These are phyloP conservation scores for Phtheirospermum japonicum DNA, from an alignment of 257 asterid species.

Conservation along the genomic window DNA sequence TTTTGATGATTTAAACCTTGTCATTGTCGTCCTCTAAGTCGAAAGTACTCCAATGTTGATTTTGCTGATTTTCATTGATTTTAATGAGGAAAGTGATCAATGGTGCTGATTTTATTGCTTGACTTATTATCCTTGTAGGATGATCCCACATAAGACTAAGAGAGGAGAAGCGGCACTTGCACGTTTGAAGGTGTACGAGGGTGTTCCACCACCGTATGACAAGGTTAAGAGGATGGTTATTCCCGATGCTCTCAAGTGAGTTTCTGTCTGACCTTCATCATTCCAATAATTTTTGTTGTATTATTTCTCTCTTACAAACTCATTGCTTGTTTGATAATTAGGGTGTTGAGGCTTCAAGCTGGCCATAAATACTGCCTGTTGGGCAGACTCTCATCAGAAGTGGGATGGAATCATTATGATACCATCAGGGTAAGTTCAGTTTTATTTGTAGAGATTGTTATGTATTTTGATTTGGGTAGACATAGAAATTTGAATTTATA, in stretches of 20 bases:
- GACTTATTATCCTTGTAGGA: constrained; percentile 28
- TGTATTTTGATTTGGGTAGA: too few relatives aligned
- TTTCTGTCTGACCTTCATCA: background rate
- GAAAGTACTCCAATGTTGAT: background rate
- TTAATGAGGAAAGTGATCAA: background rate
- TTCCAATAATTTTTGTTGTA: background rate
- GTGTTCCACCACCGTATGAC: constrained; percentile 72
- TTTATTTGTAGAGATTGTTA: background rate
- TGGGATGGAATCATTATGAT: constrained; percentile 80
- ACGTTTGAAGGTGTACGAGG: constrained; percentile 66
- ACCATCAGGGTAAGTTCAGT: constrained; percentile 52
- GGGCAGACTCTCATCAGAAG: constrained; percentile 80
- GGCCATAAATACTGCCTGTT: constrained; percentile 78
- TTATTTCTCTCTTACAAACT: background rate
- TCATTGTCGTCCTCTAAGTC: background rate
- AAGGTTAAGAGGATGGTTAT: constrained; percentile 72
- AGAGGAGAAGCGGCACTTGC: constrained; percentile 74
- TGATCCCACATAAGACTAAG: constrained; percentile 85
- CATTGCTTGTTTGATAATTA: constrained; percentile 9
- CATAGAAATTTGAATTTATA: background rate
- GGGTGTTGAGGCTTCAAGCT: constrained; percentile 90
- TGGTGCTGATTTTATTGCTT: background rate
- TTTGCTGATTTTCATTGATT: background rate
- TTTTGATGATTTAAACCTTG: background rate
- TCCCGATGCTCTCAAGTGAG: constrained; percentile 84